A percentile compares a stretch with the other conserved stretches of the same genome.
phyloP scores from a whole-genome alignment of 345 rosid species.

The Eucalyptus coolabah region DNA sequence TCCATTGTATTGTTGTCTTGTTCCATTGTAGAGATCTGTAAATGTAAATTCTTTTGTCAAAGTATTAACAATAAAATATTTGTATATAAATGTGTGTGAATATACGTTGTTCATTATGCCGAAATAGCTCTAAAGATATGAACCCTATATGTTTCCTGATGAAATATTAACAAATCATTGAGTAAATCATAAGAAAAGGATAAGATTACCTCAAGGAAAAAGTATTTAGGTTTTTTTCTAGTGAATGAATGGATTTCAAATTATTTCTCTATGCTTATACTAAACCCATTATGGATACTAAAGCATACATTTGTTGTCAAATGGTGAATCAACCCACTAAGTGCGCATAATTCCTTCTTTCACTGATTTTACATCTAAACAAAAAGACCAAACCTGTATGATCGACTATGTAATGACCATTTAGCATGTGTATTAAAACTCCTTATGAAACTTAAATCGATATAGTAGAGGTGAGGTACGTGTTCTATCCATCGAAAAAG shows the following conservation, averaged over 20 bases:
- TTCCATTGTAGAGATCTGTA: background rate
- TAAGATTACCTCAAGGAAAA: too few species aligned
- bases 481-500: background rate
- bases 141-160: background rate
- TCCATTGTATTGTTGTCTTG: background rate
- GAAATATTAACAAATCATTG: background rate
- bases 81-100: too few species aligned
- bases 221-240: too few species aligned
- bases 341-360: too few species aligned
- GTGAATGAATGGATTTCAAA: background rate
- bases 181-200: background rate
- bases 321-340: background rate
- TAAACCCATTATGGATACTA: too few species aligned
- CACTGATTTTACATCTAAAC: too few species aligned
- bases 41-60: background rate
- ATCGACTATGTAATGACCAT: background rate
- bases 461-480: background rate
- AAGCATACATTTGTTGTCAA: background rate
- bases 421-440: background rate
- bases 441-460: background rate
- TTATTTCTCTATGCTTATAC: background rate
- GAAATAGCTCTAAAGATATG: background rate
- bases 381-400: too few species aligned
- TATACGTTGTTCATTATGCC: too few species aligned
- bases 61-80: too few species aligned